A percentile compares a stretch with the other conserved stretches of the same genome.
These are phyloP conservation scores for Saccharomycopsis sp. DNA, from an alignment of 805 yeast species.

Conservation along the genomic window DNA sequence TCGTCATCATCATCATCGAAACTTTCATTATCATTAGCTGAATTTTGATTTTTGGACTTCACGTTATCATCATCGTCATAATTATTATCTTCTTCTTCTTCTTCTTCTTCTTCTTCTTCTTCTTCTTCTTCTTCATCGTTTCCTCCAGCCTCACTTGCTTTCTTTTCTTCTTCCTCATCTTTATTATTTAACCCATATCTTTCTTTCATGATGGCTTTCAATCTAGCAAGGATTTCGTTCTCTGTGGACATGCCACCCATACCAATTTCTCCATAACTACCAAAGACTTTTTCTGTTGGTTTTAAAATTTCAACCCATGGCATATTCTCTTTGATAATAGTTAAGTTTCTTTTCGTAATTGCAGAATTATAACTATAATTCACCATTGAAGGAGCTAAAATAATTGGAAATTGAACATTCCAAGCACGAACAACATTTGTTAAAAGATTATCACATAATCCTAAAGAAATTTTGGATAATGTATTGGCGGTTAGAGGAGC, in stretches of 20 bases:
- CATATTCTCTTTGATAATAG: constrained; percentile 76
- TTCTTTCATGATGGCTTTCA: constrained; percentile 22
- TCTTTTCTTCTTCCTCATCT: constrained; percentile 20
- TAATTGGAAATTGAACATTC: constrained; percentile 84
- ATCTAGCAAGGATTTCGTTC: constrained; percentile 82
- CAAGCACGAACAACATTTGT: constrained; percentile 91
- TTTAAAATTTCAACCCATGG: constrained; percentile 89
- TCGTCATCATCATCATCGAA: constrained; percentile 28
- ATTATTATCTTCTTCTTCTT: constrained; percentile 26
- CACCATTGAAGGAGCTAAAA: constrained; percentile 94
- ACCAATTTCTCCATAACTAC: constrained; percentile 95
- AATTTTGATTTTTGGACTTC: no score
- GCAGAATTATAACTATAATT: constrained; percentile 86
- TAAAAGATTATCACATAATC: constrained; percentile 83
- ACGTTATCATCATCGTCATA: constrained; percentile 22
- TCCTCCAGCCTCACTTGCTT: constrained; percentile 17
- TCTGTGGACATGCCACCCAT: constrained; percentile 99
- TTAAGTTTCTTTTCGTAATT: constrained; percentile 74
- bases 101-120: constrained; percentile 22
- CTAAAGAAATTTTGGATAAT: constrained; percentile 77
- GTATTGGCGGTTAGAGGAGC: constrained; percentile 97
- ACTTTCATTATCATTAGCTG: constrained; percentile 21
- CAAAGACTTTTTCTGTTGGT: constrained; percentile 90
- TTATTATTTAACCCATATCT: constrained; percentile 49
- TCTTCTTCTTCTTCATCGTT: constrained; percentile 19